Conservation (phyloP, 192 early-diverging fungal genomes). For the Backusella sp. region DNA sequence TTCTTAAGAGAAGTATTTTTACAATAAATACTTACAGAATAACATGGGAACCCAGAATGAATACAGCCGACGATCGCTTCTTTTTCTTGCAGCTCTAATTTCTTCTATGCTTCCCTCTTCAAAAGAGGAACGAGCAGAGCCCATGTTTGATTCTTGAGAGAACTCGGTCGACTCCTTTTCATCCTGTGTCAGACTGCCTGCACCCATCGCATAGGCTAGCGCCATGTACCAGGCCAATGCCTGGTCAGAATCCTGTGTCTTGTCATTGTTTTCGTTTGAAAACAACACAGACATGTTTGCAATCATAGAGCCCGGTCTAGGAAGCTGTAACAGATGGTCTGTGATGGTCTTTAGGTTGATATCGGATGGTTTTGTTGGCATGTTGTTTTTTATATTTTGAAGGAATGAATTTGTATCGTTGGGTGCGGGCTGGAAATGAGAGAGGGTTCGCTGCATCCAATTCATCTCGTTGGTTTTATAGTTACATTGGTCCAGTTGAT, state of each 20-base stretch:
- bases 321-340: constrained; percentile 19
- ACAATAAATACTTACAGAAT: constrained; percentile 23
- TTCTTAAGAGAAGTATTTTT: background rate
- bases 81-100: constrained; percentile 22
- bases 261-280: background rate
- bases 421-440: constrained; percentile 29
- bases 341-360: constrained; percentile 13
- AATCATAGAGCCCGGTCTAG: constrained; percentile 23
- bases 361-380: constrained; percentile 11
- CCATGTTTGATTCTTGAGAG: background rate
- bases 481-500: background rate
- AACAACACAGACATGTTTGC: constrained; percentile 25
- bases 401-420: constrained; percentile 16
- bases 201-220: constrained; percentile 28
- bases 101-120: background rate
- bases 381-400: constrained; percentile 18
- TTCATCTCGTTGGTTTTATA: constrained; percentile 8
- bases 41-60: constrained; percentile 30
- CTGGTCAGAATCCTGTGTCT: constrained; percentile 15
- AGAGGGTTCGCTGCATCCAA: constrained; percentile 35
- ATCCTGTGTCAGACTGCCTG: constrained; percentile 7
- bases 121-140: constrained; percentile 1
- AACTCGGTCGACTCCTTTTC: background rate
- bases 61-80: constrained; percentile 22
- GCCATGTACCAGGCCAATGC: constrained; percentile 34